These are phyloP conservation scores for Phytophthora kernoviae DNA, from an alignment of 352 stramenopile species.

Conservation along the genomic window DNA sequence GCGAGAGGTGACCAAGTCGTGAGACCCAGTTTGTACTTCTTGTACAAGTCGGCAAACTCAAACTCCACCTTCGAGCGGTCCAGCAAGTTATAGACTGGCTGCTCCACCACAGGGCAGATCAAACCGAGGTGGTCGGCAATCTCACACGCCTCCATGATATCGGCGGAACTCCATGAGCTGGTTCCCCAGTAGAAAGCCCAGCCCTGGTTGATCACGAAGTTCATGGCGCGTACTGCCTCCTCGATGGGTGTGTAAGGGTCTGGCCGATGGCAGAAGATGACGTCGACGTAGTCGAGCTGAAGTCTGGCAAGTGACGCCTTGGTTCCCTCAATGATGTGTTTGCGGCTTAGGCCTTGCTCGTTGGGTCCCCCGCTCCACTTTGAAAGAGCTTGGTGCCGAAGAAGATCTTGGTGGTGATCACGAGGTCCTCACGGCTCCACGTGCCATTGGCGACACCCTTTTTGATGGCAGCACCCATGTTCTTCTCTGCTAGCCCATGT, in stretches of 20 bases:
- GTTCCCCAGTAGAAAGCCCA: no score
- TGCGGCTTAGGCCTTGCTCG: conserved; percentile 37
- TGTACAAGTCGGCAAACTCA: conserved; percentile 32
- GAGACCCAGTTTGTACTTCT: no score
- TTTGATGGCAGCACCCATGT: conserved; percentile 40
- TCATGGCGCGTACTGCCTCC: no score
- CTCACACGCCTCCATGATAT: conserved; percentile 47
- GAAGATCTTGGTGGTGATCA: conserved; percentile 15
- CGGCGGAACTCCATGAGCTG: conserved; percentile 47
- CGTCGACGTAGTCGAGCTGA: conserved; percentile 37
- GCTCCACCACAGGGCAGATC: conserved; percentile 48
- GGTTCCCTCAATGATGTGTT: conserved; percentile 59
- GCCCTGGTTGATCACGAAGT: no score
- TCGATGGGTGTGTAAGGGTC: conserved; percentile 44
- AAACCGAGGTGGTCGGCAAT: conserved; percentile 36
- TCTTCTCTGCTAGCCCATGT: conserved; percentile 24
- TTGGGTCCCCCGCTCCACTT: conserved; percentile 37
- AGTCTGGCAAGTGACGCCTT: conserved; percentile 46
- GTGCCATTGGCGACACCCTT: no score
- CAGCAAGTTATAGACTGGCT: conserved; percentile 65
- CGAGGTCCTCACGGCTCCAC: no score
- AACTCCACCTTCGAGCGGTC: conserved; percentile 56
- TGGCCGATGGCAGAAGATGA: conserved; percentile 43
- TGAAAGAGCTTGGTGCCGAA: no score
- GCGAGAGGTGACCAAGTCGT: no score